A percentile compares a stretch with the other conserved stretches of the same genome.
These are phyloP conservation scores for Zygotorulaspora danielsina DNA, from an alignment of 805 yeast genomes.

Conservation along the genomic window DNA sequence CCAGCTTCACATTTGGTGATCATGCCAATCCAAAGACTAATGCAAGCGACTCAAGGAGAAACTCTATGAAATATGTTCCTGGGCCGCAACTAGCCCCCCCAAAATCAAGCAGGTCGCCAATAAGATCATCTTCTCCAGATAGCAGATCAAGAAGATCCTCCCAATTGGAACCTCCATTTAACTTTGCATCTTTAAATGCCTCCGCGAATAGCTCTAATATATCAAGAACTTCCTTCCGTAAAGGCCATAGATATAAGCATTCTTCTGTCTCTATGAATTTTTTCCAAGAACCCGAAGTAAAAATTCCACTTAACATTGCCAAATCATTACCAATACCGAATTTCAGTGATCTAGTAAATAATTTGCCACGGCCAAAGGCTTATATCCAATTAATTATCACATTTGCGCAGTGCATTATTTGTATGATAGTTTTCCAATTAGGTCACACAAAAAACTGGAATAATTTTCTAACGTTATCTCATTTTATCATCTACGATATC, in stretches of 20 bases:
- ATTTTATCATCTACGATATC: constrained; percentile 81
- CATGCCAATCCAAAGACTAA: constrained; percentile 4
- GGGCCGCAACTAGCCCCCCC: constrained; percentile 33
- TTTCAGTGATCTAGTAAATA: constrained; percentile 53
- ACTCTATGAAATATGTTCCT: constrained; percentile 32
- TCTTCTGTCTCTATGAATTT: constrained; percentile 94
- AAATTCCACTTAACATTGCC: constrained; percentile 75
- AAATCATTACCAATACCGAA: constrained; percentile 47
- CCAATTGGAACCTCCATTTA: constrained; percentile 29
- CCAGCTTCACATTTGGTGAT: constrained; percentile 34
- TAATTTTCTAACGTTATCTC: constrained; percentile 74
- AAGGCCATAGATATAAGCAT: constrained; percentile 94
- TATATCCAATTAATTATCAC: constrained; percentile 56
- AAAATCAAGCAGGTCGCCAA: constrained; percentile 28
- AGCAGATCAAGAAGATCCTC: constrained; percentile 20
- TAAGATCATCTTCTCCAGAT: constrained; percentile 31
- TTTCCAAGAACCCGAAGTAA: constrained; percentile 84
- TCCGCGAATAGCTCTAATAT: constrained; percentile 12
- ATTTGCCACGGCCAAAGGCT: constrained; percentile 55
- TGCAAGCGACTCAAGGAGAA: constrained; percentile 22
- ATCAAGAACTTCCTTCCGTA: constrained; percentile 62
- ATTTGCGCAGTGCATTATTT: constrained; percentile 48
- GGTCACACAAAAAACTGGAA: constrained; percentile 57
- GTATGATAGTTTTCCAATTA: constrained; percentile 52
- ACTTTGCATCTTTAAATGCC: constrained; percentile 16